Evolutionary conservation across 192 early-diverging fungal genomes (phyloP).

Genomic region (Entrophospora sp.): DNA sequence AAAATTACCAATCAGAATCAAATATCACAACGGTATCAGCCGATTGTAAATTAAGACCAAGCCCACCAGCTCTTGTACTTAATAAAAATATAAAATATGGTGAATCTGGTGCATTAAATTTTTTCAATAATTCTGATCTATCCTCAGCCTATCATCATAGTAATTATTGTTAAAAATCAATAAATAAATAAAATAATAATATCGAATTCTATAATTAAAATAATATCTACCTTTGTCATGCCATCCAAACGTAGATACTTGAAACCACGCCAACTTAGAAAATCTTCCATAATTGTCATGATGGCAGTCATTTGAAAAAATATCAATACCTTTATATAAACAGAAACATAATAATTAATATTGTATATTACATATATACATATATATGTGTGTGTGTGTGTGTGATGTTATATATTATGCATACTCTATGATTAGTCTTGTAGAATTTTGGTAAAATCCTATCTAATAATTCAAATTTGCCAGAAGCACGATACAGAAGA

Average conservation of each 20-base stretch:
- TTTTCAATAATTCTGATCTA: conserved; percentile 64
- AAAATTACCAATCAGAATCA: conserved; percentile 87
- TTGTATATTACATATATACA: not conserved
- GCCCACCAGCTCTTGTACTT: conserved; percentile 92
- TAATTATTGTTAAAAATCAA: not conserved
- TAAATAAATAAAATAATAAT: not conserved
- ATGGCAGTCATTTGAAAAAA: conserved; percentile 85
- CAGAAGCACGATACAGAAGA: conserved; percentile 71
- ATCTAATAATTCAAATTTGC: conserved; percentile 97
- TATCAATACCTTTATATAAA: conserved; percentile 48
- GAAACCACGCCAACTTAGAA: conserved; percentile 63
- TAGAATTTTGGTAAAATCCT: conserved; percentile 86
- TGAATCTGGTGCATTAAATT: conserved; percentile 77
- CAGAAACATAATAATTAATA: not conserved
- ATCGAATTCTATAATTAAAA: not conserved
- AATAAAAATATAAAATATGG: conserved; percentile 84
- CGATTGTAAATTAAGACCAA: conserved; percentile 32
- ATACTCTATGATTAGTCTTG: conserved; percentile 68
- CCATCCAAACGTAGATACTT: conserved; percentile 84
- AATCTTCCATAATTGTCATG: conserved; percentile 98
- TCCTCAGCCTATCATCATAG: conserved; percentile 54
- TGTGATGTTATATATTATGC: conserved; percentile 39
- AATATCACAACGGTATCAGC: conserved; percentile 98
- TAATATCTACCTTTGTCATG: conserved; percentile 52
- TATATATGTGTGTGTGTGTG: not conserved